Base-by-base conservation (phyloP, 2,329 filamentous ascomycete genomes). In the Pseudocercospora macadamiae region DNA sequence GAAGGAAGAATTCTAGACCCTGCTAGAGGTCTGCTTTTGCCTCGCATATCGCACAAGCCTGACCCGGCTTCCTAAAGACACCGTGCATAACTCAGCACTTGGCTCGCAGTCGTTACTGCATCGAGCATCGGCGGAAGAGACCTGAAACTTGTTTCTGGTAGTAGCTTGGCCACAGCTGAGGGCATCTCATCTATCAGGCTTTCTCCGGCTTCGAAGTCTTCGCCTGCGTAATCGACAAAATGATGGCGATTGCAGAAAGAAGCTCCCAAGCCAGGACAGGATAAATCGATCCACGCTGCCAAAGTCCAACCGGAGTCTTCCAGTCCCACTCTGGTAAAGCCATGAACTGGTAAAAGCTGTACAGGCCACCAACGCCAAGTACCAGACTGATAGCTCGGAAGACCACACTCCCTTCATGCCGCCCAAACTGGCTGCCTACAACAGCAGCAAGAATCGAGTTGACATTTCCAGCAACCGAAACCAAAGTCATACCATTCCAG, bases 291-390 rank as follows among this genome's bases (percentile, higher is more conserved):
- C 58, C 60, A 16, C 64, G 34, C 54, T 66, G 63, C 64, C 63
- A 66, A 3, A 65, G 30, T n/a, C 64, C 63, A 30, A 66, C 32
- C 23, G 57, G 47, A 6, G 63, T 66, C 47, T 62, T n/a, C n/a
- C 30, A 64, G 45, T 65, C 26, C 64, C 64, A 66, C 49, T 63
- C 59, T 9, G 60, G 59, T 48, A 66, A 23, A 19, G 60, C 59
- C 16, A 59, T 36, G 51, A 63, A 66, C 6, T 49, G 44, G 37
- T 62, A 65, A 36, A 60, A 62, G 32, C 64, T 62, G 36, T 62
- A 65, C 18, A 63, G 26, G 6, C 62, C 62, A 2, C 52, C 23
- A 2, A 42, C 23, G 2, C 63, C 64, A 12, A 66, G 45, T 8
- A 44, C 34, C 2, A 51, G 30, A 45, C 64, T 65, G 6, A 63